Base-by-base conservation (phyloP, 352 stramenopile species). In the Pythium biforme region DNA sequence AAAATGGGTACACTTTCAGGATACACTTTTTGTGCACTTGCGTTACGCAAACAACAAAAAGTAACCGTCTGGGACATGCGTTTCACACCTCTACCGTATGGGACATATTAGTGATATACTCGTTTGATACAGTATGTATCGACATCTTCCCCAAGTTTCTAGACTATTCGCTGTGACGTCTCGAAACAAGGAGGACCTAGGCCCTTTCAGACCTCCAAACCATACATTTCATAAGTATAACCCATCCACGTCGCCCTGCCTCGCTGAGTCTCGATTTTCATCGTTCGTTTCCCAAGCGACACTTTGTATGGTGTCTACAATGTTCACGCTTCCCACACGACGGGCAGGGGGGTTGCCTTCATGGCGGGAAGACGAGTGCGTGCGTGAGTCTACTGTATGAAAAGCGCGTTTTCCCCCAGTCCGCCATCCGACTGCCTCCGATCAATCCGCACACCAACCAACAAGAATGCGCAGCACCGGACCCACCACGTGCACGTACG, bases 401-500 rank as follows among this genome's bases (percentile, higher is more conserved):
- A n/a, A n/a, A n/a, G n/a, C n/a, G n/a, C n/a, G n/a, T 15, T 29
- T 55, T 4, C 17, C 47, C 47, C 46, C 43, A 47, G 40, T 55
- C n/a, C 45, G 2, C 10, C 52, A 26, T 20, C 29, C n/a, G n/a
- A n/a, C n/a, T n/a, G n/a, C n/a, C n/a, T n/a, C n/a, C n/a, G n/a
- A n/a, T n/a, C n/a, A n/a, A n/a, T n/a, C n/a, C n/a, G n/a, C n/a
- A n/a, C n/a, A n/a, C n/a, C n/a, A n/a, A n/a, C n/a, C n/a, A n/a
- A n/a, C n/a, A n/a, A n/a, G n/a, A n/a, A 67, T 67, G 60, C 41
- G 60, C 7, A 43, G 33, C 46, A 51, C 46, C 11, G 29, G 29
- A 4, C 25, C n/a, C 51, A 45, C 47, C 47, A 53, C 76, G 20
- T 86, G 73, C 55, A 66, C 67, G 17, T 81, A 83, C 66, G 70